These are phyloP conservation scores for Russula brevipes DNA, from an alignment of 768 basidiomycete species.

Conservation along the genomic window DNA sequence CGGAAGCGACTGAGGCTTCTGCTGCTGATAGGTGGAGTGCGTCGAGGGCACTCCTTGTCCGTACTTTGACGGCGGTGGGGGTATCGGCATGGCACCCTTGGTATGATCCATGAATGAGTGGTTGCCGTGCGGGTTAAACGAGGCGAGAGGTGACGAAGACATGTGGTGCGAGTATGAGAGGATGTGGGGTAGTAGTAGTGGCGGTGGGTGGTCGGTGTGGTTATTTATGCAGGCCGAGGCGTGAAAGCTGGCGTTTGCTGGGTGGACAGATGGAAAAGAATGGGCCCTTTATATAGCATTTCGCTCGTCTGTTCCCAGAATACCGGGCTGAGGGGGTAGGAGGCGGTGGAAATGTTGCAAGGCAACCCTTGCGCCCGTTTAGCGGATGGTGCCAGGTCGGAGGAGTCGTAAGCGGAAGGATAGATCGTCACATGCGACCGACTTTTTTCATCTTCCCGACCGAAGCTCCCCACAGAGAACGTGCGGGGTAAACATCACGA, in stretches of 20 bases:
- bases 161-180: slow-evolving; percentile 21
- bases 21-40: slow-evolving; percentile 17
- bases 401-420: neutral
- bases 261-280: neutral
- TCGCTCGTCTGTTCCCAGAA: slow-evolving; percentile 1
- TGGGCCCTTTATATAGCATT: slow-evolving; percentile 17
- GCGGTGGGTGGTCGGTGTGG: neutral
- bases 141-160: slow-evolving; percentile 34
- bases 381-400: neutral
- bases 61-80: slow-evolving; percentile 46
- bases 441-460: slow-evolving; percentile 2
- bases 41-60: slow-evolving; percentile 39
- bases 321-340: slow-evolving; percentile 1
- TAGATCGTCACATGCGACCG: slow-evolving; percentile 19
- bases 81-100: slow-evolving; percentile 34
- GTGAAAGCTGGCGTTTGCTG: slow-evolving; percentile 13
- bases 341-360: neutral
- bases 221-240: neutral
- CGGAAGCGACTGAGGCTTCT: slow-evolving; percentile 22
- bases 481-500: slow-evolving; percentile 19
- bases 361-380: slow-evolving; percentile 18
- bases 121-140: slow-evolving; percentile 54
- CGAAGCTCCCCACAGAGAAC: slow-evolving; percentile 13
- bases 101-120: slow-evolving; percentile 51
- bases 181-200: neutral